Conservation (phyloP, 1,139 yeast genomes). For the Magnusiomyces sp. region DNA sequence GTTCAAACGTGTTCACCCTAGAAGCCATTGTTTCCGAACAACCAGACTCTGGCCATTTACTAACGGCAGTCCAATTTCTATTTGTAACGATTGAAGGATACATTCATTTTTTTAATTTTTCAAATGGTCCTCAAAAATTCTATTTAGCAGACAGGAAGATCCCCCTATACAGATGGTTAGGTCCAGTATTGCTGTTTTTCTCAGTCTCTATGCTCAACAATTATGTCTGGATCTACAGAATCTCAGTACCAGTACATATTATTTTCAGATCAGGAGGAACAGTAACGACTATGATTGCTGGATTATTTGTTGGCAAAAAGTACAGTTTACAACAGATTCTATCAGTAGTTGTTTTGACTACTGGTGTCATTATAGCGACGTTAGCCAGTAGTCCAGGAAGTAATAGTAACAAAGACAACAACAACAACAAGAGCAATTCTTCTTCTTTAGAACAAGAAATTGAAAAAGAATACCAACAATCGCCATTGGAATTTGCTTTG, state of each 20-base stretch:
- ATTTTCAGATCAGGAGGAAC: slow-evolving; percentile 61
- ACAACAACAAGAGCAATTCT: not conserved
- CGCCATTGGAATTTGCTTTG: slow-evolving; percentile 23
- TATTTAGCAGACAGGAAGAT: slow-evolving; percentile 25
- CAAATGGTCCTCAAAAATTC: slow-evolving; percentile 29
- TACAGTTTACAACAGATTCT: slow-evolving; percentile 23
- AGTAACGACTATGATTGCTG: slow-evolving; percentile 52
- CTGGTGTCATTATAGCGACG: slow-evolving; percentile 51
- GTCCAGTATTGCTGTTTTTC: slow-evolving; percentile 46
- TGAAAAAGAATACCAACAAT: slow-evolving; percentile 2
- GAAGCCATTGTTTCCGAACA: slow-evolving; percentile 43
- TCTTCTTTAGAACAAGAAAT: no score
- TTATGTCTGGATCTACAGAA: slow-evolving; percentile 46
- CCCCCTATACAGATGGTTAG: slow-evolving; percentile 43
- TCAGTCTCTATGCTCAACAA: slow-evolving; percentile 50
- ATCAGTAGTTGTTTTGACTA: slow-evolving; percentile 45
- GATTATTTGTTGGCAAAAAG: slow-evolving; percentile 39
- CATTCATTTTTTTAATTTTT: slow-evolving; percentile 31
- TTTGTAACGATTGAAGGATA: slow-evolving; percentile 44
- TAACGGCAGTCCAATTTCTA: slow-evolving; percentile 56
- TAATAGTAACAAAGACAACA: not conserved
- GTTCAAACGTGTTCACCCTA: slow-evolving; percentile 56
- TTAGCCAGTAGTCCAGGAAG: slow-evolving; percentile 19
- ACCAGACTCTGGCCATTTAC: slow-evolving; percentile 40
- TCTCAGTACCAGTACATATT: slow-evolving; percentile 62